Conservation (phyloP, 2,329 filamentous ascomycete species). For the Monosporascus sp. region DNA sequence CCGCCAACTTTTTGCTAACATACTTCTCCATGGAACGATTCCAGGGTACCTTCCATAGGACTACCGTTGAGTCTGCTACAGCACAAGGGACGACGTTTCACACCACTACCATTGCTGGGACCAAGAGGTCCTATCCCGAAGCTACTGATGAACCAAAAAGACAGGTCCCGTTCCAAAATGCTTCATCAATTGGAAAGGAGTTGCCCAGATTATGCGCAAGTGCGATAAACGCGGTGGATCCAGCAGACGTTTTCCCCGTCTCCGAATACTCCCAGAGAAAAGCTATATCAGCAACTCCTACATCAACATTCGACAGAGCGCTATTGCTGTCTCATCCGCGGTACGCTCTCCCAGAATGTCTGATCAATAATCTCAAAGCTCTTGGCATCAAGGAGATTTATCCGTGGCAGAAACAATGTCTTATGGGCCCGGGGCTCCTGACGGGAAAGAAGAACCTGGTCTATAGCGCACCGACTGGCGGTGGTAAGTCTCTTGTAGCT, state of each 20-base stretch:
- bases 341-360: slow-evolving; percentile 56
- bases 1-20: not conserved
- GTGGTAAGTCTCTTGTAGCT: slow-evolving; percentile 72
- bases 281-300: slow-evolving; percentile 48
- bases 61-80: slow-evolving; percentile 44
- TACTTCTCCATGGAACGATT: slow-evolving; percentile 18
- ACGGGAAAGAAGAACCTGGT: slow-evolving; percentile 64
- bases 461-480: slow-evolving; percentile 76
- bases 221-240: slow-evolving; percentile 36
- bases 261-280: slow-evolving; percentile 56
- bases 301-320: slow-evolving; percentile 44
- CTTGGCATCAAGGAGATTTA: slow-evolving; percentile 72
- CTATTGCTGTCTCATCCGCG: slow-evolving; percentile 57
- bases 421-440: slow-evolving; percentile 63
- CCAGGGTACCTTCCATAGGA: slow-evolving; percentile 40
- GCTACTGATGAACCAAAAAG: slow-evolving; percentile 16
- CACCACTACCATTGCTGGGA: slow-evolving; percentile 38
- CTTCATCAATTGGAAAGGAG: slow-evolving; percentile 12
- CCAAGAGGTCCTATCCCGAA: slow-evolving; percentile 38
- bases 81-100: slow-evolving; percentile 34
- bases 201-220: slow-evolving; percentile 35
- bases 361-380: slow-evolving; percentile 60
- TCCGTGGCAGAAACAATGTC: slow-evolving; percentile 73
- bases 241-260: slow-evolving; percentile 14
- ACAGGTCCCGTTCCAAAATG: slow-evolving; percentile 19